Conservation (phyloP, 352 stramenopile genomes). For the Globisporangium nodosum region DNA sequence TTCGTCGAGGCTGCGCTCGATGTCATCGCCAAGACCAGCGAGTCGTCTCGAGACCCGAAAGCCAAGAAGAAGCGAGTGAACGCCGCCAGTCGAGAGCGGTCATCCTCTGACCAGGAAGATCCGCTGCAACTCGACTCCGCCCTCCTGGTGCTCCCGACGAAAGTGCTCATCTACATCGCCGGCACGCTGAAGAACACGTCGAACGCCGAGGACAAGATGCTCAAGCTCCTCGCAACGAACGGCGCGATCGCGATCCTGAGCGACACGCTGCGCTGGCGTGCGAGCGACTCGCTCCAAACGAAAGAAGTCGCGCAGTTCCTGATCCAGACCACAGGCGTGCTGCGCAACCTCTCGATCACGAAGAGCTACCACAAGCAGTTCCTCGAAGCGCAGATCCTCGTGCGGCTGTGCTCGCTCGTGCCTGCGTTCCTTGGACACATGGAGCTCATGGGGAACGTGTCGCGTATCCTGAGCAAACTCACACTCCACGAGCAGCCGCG, state of each 20-base stretch:
- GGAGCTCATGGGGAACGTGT: conserved; percentile 76
- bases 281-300: conserved; percentile 6
- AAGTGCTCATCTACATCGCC: conserved; percentile 59
- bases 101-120: neutral
- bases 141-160: conserved; percentile 17
- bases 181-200: conserved; percentile 76
- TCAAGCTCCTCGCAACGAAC: conserved; percentile 56
- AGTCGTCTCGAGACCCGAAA: conserved; percentile 1
- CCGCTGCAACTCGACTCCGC: neutral
- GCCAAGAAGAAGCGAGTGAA: neutral
- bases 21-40: conserved; percentile 23
- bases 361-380: conserved; percentile 73
- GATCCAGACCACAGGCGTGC: conserved; percentile 55
- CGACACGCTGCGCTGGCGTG: conserved; percentile 41
- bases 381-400: conserved; percentile 37
- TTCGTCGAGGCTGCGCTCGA: conserved; percentile 58
- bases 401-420: conserved; percentile 42
- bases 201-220: conserved; percentile 47
- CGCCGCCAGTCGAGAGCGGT: neutral
- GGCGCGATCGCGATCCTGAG: conserved; percentile 53
- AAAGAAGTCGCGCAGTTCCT: conserved; percentile 72
- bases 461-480: conserved; percentile 76
- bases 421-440: conserved; percentile 39
- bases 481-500: conserved; percentile 68
- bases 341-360: conserved; percentile 60